These are phyloP conservation scores for Aspergillus fumigatus DNA, from an alignment of 2,329 filamentous ascomycete genomes.

Conservation along the genomic window DNA sequence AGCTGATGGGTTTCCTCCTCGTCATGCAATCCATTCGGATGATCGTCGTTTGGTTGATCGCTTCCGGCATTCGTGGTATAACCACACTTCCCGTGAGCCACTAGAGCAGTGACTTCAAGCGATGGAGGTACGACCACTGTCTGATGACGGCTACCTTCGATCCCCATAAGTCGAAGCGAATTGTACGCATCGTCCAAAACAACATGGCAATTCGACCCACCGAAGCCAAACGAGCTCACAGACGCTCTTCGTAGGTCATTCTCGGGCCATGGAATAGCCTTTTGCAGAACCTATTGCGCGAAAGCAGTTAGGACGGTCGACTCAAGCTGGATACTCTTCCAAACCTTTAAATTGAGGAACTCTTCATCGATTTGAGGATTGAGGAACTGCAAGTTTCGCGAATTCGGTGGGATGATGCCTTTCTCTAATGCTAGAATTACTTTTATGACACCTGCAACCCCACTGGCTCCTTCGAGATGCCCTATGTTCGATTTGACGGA, in stretches of 20 bases:
- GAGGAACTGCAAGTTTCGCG: conserved; percentile 1
- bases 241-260: conserved; percentile 14
- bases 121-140: not conserved
- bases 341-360: not conserved
- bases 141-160: not conserved
- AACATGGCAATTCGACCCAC: conserved; percentile 24
- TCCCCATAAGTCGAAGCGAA: not conserved
- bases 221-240: conserved; percentile 24
- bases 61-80: not conserved
- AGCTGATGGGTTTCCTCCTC: not conserved
- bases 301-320: not conserved
- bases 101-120: not conserved
- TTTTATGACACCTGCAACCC: conserved; percentile 18
- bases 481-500: conserved; percentile 18
- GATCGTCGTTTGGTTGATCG: not conserved
- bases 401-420: conserved; percentile 17
- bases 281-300: conserved; percentile 5
- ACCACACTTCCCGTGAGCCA: too few species aligned
- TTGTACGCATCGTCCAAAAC: conserved; percentile 19
- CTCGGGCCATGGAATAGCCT: conserved; percentile 14
- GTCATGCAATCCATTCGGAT: not conserved
- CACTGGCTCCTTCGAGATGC: conserved; percentile 11
- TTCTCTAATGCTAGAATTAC: conserved; percentile 21
- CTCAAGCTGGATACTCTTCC: not conserved
- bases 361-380: conserved; percentile 5